Evolutionary conservation across 208 protist species (phyloP).

Genomic region (Acanthamoeba castellanii): DNA sequence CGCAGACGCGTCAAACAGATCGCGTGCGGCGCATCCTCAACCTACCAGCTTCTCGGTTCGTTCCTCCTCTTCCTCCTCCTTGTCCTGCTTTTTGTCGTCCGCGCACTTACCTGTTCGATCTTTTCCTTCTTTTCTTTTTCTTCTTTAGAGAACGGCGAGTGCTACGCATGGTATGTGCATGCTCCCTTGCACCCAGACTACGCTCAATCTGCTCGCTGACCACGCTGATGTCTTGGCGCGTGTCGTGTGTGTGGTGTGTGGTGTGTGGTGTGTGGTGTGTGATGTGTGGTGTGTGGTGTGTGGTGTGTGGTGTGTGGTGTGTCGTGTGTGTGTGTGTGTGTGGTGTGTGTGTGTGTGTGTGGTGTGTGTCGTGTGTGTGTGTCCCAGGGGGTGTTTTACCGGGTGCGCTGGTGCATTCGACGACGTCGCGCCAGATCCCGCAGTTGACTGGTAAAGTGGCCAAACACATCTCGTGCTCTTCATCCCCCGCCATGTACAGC

Average conservation of each 20-base stretch:
- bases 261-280: no score
- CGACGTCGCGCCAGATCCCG: neutral
- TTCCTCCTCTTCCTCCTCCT: neutral
- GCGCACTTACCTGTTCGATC: neutral
- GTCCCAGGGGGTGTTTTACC: neutral
- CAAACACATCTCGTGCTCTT: neutral
- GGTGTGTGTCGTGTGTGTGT: no score
- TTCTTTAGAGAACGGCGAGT: constrained; percentile 42
- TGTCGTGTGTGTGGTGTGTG: no score
- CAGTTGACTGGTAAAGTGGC: neutral
- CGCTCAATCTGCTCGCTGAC: neutral
- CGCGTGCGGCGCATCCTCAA: neutral
- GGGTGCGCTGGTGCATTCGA: neutral
- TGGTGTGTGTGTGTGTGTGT: no score
- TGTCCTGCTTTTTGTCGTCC: neutral
- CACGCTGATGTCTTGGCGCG: neutral
- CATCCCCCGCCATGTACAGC: neutral
- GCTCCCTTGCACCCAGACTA: neutral
- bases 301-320: no score
- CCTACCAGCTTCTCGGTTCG: constrained; percentile 3
- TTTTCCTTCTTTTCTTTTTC: neutral
- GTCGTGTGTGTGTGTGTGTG: no score
- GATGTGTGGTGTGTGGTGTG: no score
- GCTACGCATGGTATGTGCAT: constrained; percentile 23
- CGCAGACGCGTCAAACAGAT: constrained; percentile 13